Evolutionary conservation across 2,329 filamentous ascomycete genomes (phyloP), one percentile per base, ranked within the genome.

Genomic region (Ascochyta koolunga): DNA sequence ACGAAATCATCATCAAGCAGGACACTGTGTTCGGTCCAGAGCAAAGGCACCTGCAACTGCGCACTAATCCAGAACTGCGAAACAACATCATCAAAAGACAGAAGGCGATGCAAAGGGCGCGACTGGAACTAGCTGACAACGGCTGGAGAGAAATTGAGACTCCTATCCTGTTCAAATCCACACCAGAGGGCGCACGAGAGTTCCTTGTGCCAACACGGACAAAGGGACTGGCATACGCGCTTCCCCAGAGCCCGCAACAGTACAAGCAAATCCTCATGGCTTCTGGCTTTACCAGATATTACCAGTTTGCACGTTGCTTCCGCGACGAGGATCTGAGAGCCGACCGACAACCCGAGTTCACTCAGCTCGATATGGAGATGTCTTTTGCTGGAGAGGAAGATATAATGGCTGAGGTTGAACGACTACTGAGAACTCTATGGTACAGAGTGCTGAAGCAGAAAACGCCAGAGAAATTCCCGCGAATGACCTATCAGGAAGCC

Each of bases 191-290:
- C 0, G 96, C 95, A 1, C 83, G 93, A 42, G 95, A 99, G 72
- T 99, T 99, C 59, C 75, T 99, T 5, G 93, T 99, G 4, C 95
- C 95, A 0, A 96, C 93, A 0, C 82, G 95, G 24, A 84, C 82
- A 31, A 82, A 81, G 1, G 91, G 91, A 0, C 79, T 87, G 56
- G 92, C 91, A 3, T 99, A 98, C 74, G 95, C 95, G 8, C 79
- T 99, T 18, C 93, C 93, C 0, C 96, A 99, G 73, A 98, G 93
- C 61, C 95, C 95, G 0, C 95, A 99, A 73, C 95, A 99, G 74
- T 99, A 98, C 72, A 99, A 99, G 77, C 95, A 99, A 77, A 90
- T 97, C 2, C 83, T 99, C 36, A 98, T 99, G 92, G 90, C 92
- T 0, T 89, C 90, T 56, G 93, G 93, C 0, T 83, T 97, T 10